These are phyloP conservation scores for Pseudogymnoascus verrucosus DNA, from an alignment of 2,329 filamentous ascomycete species.

Conservation along the genomic window DNA sequence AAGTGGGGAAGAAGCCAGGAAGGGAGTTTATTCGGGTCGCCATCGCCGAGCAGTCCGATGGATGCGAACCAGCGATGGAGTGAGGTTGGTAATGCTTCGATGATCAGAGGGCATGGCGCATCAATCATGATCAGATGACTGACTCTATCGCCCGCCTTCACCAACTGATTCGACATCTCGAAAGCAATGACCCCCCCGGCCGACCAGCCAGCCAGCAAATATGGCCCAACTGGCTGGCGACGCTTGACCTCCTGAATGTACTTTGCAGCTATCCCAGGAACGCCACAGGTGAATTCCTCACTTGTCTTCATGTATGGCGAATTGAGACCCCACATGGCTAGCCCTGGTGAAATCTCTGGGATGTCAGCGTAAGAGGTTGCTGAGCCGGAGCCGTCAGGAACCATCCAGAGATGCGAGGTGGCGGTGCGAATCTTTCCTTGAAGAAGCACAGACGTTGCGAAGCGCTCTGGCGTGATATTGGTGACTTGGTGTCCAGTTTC, in stretches of 20 bases:
- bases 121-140: constrained; percentile 58
- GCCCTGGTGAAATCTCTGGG: constrained; percentile 33
- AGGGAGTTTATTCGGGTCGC: constrained; percentile 52
- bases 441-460: constrained; percentile 30
- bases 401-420: constrained; percentile 36
- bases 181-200: constrained; percentile 67
- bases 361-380: constrained; percentile 32
- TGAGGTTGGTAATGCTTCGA: constrained; percentile 55
- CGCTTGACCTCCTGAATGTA: constrained; percentile 64
- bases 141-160: constrained; percentile 47
- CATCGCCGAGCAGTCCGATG: constrained; percentile 62
- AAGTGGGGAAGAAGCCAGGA: constrained; percentile 71
- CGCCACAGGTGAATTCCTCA: constrained; percentile 55
- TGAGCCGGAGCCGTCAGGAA: constrained; percentile 42
- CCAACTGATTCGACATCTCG: constrained; percentile 55
- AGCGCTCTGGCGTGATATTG: constrained; percentile 32
- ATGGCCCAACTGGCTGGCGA: constrained; percentile 61
- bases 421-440: constrained; percentile 41
- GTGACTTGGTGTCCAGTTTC: constrained; percentile 26
- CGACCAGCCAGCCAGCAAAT: constrained; percentile 66
- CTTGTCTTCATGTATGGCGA: constrained; percentile 66
- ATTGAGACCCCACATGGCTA: constrained; percentile 53
- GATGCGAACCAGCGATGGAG: constrained; percentile 66
- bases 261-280: constrained; percentile 55
- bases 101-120: constrained; percentile 56